Evolutionary conservation across 108 stramenopile species (phyloP).

Genomic region (Epithemia pelagica): DNA sequence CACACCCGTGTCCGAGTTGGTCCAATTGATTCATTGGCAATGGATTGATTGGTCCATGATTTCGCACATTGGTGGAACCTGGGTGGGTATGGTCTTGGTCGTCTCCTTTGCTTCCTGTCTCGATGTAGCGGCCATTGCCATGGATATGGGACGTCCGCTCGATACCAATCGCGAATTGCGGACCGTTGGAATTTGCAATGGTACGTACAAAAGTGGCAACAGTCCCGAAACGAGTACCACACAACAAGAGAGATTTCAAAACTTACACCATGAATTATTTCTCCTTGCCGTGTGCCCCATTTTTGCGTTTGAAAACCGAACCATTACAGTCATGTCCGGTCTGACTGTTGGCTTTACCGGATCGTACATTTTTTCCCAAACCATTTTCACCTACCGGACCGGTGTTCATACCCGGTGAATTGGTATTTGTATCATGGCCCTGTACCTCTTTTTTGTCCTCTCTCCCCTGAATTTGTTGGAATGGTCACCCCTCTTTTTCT

Average conservation of each 20-base stretch:
- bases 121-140: slow-evolving; percentile 89
- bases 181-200: slow-evolving; percentile 90
- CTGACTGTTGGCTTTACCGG: slow-evolving; percentile 87
- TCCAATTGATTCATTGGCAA: slow-evolving; percentile 60
- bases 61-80: slow-evolving; percentile 60
- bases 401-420: slow-evolving; percentile 69
- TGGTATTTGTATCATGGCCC: slow-evolving; percentile 64
- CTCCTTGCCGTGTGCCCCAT: neutral
- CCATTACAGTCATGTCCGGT: slow-evolving; percentile 64
- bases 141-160: slow-evolving; percentile 87
- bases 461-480: slow-evolving; percentile 71
- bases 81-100: slow-evolving; percentile 95
- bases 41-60: slow-evolving; percentile 72
- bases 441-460: slow-evolving; percentile 58
- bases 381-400: slow-evolving; percentile 95
- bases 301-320: neutral
- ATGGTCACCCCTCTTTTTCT: slow-evolving; percentile 85
- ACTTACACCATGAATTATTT: no score
- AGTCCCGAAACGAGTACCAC: no score
- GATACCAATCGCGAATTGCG: slow-evolving; percentile 87
- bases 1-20: slow-evolving; percentile 57
- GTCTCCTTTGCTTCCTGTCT: slow-evolving; percentile 95
- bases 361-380: slow-evolving; percentile 95
- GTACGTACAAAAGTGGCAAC: slow-evolving; percentile 32
- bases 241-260: no score